These are phyloP conservation scores for Arthrobotrys megalospora DNA, from an alignment of 2,329 filamentous ascomycete species.

Conservation along the genomic window DNA sequence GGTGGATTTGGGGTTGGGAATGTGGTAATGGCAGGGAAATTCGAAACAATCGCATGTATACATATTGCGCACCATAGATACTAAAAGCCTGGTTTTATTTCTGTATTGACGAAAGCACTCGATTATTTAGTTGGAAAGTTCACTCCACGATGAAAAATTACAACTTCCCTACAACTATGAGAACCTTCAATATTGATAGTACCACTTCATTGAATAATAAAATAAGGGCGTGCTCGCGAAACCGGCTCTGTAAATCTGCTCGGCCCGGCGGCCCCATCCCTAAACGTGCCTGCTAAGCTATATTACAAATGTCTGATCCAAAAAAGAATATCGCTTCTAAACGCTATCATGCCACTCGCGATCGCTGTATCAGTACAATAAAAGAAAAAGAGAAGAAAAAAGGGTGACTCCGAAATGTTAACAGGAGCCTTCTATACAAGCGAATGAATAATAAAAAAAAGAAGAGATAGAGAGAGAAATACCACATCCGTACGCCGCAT, in stretches of 20 bases:
- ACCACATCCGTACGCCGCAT: slow-evolving; percentile 33
- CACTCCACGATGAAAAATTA: too few relatives aligned
- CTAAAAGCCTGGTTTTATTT: slow-evolving; percentile 23
- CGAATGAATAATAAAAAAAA: slow-evolving; percentile 11
- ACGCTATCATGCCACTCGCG: not conserved
- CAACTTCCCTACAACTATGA: too few relatives aligned
- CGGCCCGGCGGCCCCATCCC: slow-evolving; percentile 23
- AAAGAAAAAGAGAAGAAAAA: not conserved
- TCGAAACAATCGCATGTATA: slow-evolving; percentile 65
- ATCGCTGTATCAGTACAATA: slow-evolving; percentile 5
- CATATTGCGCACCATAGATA: slow-evolving; percentile 69
- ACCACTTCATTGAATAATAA: slow-evolving; percentile 6
- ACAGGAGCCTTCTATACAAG: slow-evolving; percentile 12
- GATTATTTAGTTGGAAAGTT: too few relatives aligned
- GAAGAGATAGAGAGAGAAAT: slow-evolving; percentile 10
- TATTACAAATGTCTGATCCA: slow-evolving; percentile 43
- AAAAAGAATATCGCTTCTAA: not conserved
- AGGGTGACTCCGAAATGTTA: slow-evolving; percentile 15
- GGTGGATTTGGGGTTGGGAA: slow-evolving; percentile 1
- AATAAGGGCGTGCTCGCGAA: slow-evolving; percentile 25
- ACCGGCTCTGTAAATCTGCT: slow-evolving; percentile 38
- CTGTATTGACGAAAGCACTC: not conserved
- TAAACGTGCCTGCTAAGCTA: slow-evolving; percentile 5
- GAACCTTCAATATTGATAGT: too few relatives aligned
- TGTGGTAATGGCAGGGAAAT: too few relatives aligned